A percentile compares a stretch with the other conserved stretches of the same genome.
These are phyloP conservation scores for Colletotrichum sp. DNA, from an alignment of 2,329 filamentous ascomycete genomes.

Conservation along the genomic window DNA sequence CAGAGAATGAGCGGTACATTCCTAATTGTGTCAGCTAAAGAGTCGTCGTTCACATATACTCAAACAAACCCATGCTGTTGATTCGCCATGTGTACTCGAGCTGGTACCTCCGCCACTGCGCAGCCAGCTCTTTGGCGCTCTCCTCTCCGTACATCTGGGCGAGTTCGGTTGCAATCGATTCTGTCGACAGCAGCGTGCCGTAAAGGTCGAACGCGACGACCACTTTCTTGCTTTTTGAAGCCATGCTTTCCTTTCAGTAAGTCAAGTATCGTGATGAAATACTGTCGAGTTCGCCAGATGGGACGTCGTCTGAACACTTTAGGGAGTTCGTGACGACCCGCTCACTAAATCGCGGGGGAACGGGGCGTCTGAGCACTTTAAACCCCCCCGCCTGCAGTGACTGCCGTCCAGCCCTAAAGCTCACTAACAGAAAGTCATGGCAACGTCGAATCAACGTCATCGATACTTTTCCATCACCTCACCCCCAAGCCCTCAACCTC, in stretches of 20 bases:
- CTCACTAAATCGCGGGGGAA: constrained; percentile 1
- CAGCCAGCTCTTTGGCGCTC: constrained; percentile 60
- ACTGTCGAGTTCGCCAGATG: background rate
- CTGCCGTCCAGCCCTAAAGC: background rate
- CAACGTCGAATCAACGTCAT: constrained; percentile 9
- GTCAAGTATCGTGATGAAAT: background rate
- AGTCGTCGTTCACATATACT: background rate
- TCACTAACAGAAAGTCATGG: background rate
- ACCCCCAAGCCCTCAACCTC: constrained; percentile 8
- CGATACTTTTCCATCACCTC: background rate
- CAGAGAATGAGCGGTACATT: constrained; percentile 64
- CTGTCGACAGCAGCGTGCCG: constrained; percentile 75
- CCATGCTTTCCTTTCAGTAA: background rate
- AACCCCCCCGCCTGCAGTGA: background rate
- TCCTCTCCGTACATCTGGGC: constrained; percentile 61
- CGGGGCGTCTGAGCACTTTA: background rate
- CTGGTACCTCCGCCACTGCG: constrained; percentile 71
- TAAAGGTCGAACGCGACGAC: constrained; percentile 78
- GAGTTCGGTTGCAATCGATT: constrained; percentile 68
- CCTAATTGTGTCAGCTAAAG: constrained; percentile 42
- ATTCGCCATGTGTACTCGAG: constrained; percentile 80
- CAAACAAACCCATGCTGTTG: constrained; percentile 73
- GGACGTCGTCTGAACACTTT: background rate
- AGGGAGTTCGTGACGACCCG: background rate
- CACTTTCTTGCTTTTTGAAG: constrained; percentile 29